These are phyloP conservation scores for Xylaria acuta DNA, from an alignment of 495 filamentous ascomycete genomes.

Conservation along the genomic window DNA sequence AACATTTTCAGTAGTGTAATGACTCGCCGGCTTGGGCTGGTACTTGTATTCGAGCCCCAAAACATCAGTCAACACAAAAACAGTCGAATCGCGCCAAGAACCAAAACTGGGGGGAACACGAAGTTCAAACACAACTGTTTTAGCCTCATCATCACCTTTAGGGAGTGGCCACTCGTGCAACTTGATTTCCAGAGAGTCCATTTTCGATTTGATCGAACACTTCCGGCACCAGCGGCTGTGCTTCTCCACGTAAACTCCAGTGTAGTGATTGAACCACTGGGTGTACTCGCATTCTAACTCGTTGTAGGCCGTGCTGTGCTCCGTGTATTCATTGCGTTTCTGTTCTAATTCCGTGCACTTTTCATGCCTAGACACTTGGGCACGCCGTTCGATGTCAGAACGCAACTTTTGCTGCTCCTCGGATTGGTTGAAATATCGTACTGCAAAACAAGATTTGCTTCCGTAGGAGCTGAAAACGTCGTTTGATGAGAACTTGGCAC, in stretches of 20 bases:
- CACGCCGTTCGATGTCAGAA: slow-evolving; percentile 46
- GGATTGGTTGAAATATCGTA: slow-evolving; percentile 58
- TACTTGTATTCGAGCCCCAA: slow-evolving; percentile 27
- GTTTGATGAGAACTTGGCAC: slow-evolving; percentile 26
- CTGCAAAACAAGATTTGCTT: slow-evolving; percentile 51
- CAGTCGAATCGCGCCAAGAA: slow-evolving; percentile 59
- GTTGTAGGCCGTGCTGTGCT: slow-evolving; percentile 35
- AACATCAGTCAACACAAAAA: slow-evolving; percentile 47
- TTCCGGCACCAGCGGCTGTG: slow-evolving; percentile 34
- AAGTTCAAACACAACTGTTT: slow-evolving; percentile 64
- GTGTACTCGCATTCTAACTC: slow-evolving; percentile 39
- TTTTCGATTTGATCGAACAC: slow-evolving; percentile 34
- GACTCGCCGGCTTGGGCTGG: fast-evolving
- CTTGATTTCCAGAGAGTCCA: slow-evolving; percentile 49
- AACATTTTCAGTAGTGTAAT: neutral
- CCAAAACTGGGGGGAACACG: slow-evolving; percentile 48
- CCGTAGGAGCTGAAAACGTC: slow-evolving; percentile 47
- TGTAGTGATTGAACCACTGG: neutral
- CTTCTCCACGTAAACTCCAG: slow-evolving; percentile 8
- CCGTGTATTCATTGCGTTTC: slow-evolving; percentile 41
- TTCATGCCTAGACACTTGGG: slow-evolving; percentile 29
- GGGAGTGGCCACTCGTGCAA: slow-evolving; percentile 69
- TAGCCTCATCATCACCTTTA: slow-evolving; percentile 34
- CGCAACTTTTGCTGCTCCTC: slow-evolving; percentile 47
- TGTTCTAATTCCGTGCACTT: slow-evolving; percentile 52